A percentile compares a stretch with the other conserved stretches of the same genome.
phyloP scores from a whole-genome alignment of 176 grass and related monocot species.

The Poa pratensis region DNA sequence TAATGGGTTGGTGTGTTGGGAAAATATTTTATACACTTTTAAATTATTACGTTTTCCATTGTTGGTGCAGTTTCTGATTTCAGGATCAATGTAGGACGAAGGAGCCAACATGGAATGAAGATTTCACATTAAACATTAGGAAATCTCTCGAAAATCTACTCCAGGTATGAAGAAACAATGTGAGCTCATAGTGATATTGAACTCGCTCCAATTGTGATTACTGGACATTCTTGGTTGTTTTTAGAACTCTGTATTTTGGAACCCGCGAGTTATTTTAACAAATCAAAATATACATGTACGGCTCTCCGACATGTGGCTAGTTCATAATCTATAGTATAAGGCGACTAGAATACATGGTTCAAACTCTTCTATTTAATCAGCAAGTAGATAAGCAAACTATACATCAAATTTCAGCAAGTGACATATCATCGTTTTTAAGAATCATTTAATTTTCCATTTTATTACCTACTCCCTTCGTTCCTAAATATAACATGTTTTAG shows the following conservation, averaged over 20 bases:
- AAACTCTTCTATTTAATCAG: slow-evolving; percentile 33
- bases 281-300: slow-evolving; percentile 25
- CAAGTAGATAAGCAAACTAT: slow-evolving; percentile 22
- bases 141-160: slow-evolving; percentile 64
- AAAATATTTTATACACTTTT: slow-evolving; percentile 32
- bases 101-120: slow-evolving; percentile 95
- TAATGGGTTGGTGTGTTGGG: slow-evolving; percentile 7
- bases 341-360: slow-evolving; percentile 13
- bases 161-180: slow-evolving; percentile 53
- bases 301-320: neutral
- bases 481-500: too few relatives aligned
- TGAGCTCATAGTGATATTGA: slow-evolving; percentile 12
- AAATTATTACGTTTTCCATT: slow-evolving; percentile 36
- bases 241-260: slow-evolving; percentile 20
- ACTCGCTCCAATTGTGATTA: neutral
- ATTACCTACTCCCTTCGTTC: neutral
- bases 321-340: slow-evolving; percentile 12
- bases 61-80: slow-evolving; percentile 35
- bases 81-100: slow-evolving; percentile 60
- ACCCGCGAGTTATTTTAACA: neutral
- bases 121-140: slow-evolving; percentile 75
- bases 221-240: neutral
- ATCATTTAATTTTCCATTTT: slow-evolving; percentile 17
- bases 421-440: slow-evolving; percentile 6
- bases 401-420: slow-evolving; percentile 12